Base-by-base conservation (phyloP, 805 yeast species). In the Nakazawaea wyomingensis region DNA sequence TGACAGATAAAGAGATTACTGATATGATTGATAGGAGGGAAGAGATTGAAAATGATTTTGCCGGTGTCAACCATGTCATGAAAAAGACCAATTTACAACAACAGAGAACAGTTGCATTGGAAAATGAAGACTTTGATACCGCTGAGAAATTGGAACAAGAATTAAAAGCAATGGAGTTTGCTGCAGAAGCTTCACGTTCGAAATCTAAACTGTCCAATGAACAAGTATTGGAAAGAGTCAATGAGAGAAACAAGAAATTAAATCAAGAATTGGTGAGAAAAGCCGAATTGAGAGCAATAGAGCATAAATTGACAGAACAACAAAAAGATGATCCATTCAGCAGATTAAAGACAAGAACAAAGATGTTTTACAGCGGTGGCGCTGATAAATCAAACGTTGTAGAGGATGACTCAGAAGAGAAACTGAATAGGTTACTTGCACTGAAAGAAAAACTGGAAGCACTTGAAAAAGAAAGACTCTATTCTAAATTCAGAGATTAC, bases 261-360 rank as follows among this genome's bases (percentile, higher is more conserved):
- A 91, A 91, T 62, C 81, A 80, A 59, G 80, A 80, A 40, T 77
- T 76, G 37, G 78, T 89, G 52, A 80, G 95, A 56, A 73, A 75
- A 54, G 96, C 96, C 0, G 97, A 90, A 59, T 62, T 79, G 39
- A 69, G 70, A 52, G 78, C 84, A 37, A 72, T 74, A 17, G 82
- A 76, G 41, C 68, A 65, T 57, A 74, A 31, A 22, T 34, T 38
- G 81, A 51, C 78, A 64, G 50, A 71, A 44, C 68, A 53, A 34
- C 64, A 64, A 45, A 69, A 76, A 42, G 77, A 72, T 53, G 86
- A 93, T 65, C 98, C 99, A 18, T 93, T 93, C 63, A 78, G 85
- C 51, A 80, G 98, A 60, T 74, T 93, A 57, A 83, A 86, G 59
- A 91, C 98, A 1, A 84, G 80, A 48, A 86, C 97, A 1, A 78